phyloP scores from a whole-genome alignment of 2,329 filamentous ascomycete genomes.

The Colletotrichum cuscutae region DNA sequence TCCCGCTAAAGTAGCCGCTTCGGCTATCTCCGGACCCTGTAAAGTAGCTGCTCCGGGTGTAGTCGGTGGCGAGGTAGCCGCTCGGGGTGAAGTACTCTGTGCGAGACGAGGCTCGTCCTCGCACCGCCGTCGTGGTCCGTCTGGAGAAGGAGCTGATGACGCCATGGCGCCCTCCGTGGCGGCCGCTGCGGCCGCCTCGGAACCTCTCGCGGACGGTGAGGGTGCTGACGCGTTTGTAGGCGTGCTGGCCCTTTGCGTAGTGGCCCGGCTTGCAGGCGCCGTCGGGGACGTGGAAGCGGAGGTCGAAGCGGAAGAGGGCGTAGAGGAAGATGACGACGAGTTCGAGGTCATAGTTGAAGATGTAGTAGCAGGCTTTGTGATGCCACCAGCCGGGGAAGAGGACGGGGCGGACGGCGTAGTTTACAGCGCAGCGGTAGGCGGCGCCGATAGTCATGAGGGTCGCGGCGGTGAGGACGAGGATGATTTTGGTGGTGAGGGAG shows the following conservation, averaged over 20 bases:
- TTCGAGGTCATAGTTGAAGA: conserved; percentile 82
- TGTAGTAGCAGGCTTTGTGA: conserved; percentile 78
- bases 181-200: neutral
- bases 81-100: conserved; percentile 10
- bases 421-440: conserved; percentile 71
- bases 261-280: conserved; percentile 69
- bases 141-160: neutral
- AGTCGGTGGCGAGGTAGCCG: neutral
- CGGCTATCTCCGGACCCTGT: neutral
- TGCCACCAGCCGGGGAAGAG: conserved; percentile 74
- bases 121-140: neutral
- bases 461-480: conserved; percentile 68
- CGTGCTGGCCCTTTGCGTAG: conserved; percentile 46
- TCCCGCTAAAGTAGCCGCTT: neutral
- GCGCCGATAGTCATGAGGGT: conserved; percentile 75
- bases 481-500: conserved; percentile 73
- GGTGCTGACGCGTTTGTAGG: conserved; percentile 28
- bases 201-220: conserved; percentile 11
- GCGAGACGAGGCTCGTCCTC: neutral
- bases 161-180: neutral
- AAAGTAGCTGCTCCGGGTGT: neutral
- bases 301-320: conserved; percentile 75
- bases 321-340: conserved; percentile 76
- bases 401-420: conserved; percentile 60
- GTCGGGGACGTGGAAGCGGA: conserved; percentile 71